A percentile compares a stretch with the other conserved stretches of the same genome.
Conservation (phyloP, 1,284 basidiomycete genomes). For the Crepidotus sp. region DNA sequence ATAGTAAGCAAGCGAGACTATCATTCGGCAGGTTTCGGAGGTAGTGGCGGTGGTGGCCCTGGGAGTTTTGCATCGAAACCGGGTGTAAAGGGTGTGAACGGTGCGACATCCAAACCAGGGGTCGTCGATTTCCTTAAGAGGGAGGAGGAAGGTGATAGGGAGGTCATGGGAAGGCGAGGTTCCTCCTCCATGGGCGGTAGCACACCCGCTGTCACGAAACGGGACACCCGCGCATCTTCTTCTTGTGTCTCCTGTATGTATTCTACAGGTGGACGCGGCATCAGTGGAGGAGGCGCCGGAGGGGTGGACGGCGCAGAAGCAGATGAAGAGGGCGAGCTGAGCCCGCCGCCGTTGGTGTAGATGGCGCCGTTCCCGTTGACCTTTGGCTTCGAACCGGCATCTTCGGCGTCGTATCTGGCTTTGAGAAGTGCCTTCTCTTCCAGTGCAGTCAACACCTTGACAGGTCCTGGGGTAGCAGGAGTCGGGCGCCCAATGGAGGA, state of each 20-base stretch:
- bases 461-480: conserved; percentile 28
- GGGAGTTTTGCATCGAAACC: conserved; percentile 25
- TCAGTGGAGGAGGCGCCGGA: conserved; percentile 49
- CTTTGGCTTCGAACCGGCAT: conserved; percentile 20
- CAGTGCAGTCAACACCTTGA: conserved; percentile 49
- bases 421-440: conserved; percentile 68
- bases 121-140: conserved; percentile 13
- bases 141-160: conserved; percentile 16
- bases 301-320: conserved; percentile 13
- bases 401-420: conserved; percentile 54
- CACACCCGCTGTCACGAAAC: conserved; percentile 26
- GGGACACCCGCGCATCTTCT: conserved; percentile 48
- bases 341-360: conserved; percentile 20
- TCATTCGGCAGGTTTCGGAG: conserved; percentile 29
- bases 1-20: conserved; percentile 13
- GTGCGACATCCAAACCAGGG: conserved; percentile 27
- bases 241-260: conserved; percentile 73
- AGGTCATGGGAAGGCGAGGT: conserved; percentile 15
- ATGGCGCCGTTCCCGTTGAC: conserved; percentile 18
- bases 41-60: conserved; percentile 32
- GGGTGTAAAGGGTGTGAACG: conserved; percentile 37
- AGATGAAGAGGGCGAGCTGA: conserved; percentile 20
- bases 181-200: conserved; percentile 22
- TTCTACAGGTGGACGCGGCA: conserved; percentile 62
- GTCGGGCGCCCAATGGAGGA: conserved; percentile 24